Evolutionary conservation across 1,139 yeast species (phyloP).

Genomic region (Tardiomyces blankii): DNA sequence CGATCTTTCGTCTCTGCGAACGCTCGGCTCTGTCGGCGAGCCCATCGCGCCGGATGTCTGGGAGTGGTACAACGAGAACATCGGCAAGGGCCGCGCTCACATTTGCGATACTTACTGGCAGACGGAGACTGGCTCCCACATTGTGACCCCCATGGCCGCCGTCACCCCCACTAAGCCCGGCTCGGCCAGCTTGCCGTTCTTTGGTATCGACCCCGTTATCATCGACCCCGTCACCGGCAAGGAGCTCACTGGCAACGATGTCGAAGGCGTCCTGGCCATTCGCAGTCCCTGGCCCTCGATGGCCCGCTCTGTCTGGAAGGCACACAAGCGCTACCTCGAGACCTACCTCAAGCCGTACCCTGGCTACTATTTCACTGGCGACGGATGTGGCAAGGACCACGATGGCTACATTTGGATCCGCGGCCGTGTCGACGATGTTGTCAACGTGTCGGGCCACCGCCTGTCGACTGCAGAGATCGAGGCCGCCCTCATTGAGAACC

Average conservation of each 20-base stretch:
- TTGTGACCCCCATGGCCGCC: conserved; percentile 86
- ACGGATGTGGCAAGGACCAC: conserved; percentile 89
- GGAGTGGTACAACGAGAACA: conserved; percentile 80
- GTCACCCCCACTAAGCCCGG: conserved; percentile 85
- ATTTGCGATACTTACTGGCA: conserved; percentile 92
- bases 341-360: conserved; percentile 87
- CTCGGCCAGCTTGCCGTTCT: conserved; percentile 82
- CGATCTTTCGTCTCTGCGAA: conserved; percentile 56
- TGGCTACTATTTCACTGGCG: conserved; percentile 89
- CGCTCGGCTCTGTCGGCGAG: conserved; percentile 82
- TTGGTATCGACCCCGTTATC: conserved; percentile 73
- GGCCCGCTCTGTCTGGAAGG: conserved; percentile 84
- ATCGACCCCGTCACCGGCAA: conserved; percentile 78
- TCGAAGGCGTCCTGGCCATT: conserved; percentile 82
- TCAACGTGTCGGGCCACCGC: conserved; percentile 87
- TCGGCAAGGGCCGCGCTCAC: conserved; percentile 68
- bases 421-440: conserved; percentile 93
- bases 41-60: conserved; percentile 90
- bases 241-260: conserved; percentile 71
- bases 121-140: conserved; percentile 86
- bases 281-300: conserved; percentile 84
- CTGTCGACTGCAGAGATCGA: conserved; percentile 88
- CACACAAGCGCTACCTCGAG: conserved; percentile 73
- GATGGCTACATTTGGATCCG: conserved; percentile 93
- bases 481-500: conserved; percentile 67